Evolutionary conservation across 371 early-diverging fungal genomes (phyloP), one percentile per base, ranked within the genome.

Genomic region (Saksenaea oblongispora): DNA sequence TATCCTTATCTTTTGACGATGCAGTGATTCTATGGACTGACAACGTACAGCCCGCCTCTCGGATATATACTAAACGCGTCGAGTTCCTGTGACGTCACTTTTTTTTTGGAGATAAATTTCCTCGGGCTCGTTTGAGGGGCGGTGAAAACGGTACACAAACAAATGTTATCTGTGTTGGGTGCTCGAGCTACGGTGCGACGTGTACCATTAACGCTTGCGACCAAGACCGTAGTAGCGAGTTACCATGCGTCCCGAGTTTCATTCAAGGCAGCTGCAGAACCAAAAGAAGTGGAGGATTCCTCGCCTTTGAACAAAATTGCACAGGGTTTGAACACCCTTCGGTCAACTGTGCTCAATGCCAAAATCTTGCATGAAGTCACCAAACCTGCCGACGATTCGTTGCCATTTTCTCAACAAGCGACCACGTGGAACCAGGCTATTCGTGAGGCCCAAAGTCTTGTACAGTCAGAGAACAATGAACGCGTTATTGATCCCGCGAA

Each of bases 401-500:
- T 55, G 34, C 70, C 73, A 3, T 76, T 81, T 42, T 76, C 78
- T 0, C 73, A 74, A 5, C 60, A 74, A 39, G 75, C 77, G 2
- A 64, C 73, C 1, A 81, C 76, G 5, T 86, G 84, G 83, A 72
- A 74, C 11, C 83, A 86, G 54, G 85, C 85, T n/a, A 56, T 86
- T 26, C 74, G 72, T 15, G 82, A 82, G 60, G 85, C 84, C 11
- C 84, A 83, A 61, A 67, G 72, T 0, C 61, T 84, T 1, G 83
- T 84, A 2, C 74, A 76, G 37, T 61, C 65, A 11, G 71, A 63
- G 5, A 65, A 66, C 8, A 77, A 69, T 10, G 76, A 77, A 7
- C 75, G 73, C 7, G 56, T 79, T n/a, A 79, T 89, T 34, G 85
- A 89, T 63, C 81, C 85, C 7, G 73, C 76, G 37, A 73, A 89